phyloP scores from a whole-genome alignment of 805 yeast species.

The Candida anglica region DNA sequence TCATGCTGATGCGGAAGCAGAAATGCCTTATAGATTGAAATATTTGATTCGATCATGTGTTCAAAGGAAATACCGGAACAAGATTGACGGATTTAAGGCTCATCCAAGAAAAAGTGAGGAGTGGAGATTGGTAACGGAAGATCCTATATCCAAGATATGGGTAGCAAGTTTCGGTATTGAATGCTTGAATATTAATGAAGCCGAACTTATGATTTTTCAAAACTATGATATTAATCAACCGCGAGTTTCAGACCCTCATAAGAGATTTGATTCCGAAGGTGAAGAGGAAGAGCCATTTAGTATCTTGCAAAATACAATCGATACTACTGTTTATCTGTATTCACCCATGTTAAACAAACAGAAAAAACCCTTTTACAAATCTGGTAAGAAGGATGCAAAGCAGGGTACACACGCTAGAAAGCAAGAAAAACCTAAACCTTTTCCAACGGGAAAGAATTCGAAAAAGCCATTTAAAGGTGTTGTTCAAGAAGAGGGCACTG shows the following conservation, averaged over 20 bases:
- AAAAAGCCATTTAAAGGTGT: conserved; percentile 7
- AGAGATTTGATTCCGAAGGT: conserved; percentile 17
- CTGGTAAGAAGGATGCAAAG: conserved; percentile 12
- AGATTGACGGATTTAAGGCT: conserved; percentile 30
- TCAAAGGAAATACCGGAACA: conserved; percentile 28
- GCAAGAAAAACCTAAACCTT: conserved; percentile 12
- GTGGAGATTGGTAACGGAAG: conserved; percentile 66
- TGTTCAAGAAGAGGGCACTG: conserved; percentile 7
- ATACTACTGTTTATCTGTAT: conserved; percentile 27
- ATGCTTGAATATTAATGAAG: conserved; percentile 49
- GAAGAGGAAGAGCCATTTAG: conserved; percentile 18
- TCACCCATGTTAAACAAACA: conserved; percentile 1
- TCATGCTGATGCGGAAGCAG: conserved; percentile 28
- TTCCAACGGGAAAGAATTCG: conserved; percentile 2
- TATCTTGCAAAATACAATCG: conserved; percentile 29
- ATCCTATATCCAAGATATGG: conserved; percentile 50
- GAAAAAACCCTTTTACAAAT: not conserved
- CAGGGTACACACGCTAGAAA: no score
- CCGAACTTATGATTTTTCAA: conserved; percentile 39
- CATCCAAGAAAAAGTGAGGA: conserved; percentile 14
- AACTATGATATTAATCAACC: conserved; percentile 30
- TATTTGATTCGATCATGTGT: conserved; percentile 56
- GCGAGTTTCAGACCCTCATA: conserved; percentile 20
- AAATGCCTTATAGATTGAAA: conserved; percentile 51
- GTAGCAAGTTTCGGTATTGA: conserved; percentile 49